A percentile compares a stretch with the other conserved stretches of the same genome.
phyloP scores from a whole-genome alignment of 257 asterid genomes.

The Solanum appendiculatum region DNA sequence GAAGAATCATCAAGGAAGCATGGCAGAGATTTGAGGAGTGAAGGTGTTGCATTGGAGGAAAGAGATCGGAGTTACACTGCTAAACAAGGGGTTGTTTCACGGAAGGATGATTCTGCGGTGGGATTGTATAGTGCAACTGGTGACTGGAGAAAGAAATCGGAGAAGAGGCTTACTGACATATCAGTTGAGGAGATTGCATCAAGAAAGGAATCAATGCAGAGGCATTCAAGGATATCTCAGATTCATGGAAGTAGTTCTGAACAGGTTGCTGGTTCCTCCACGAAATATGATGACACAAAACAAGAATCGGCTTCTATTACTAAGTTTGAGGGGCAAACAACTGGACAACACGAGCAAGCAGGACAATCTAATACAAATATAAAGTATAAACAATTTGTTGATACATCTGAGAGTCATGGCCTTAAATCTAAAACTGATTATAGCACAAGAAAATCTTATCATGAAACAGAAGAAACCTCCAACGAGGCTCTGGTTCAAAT shows the following conservation, averaged over 20 bases:
- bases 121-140: slow-evolving; percentile 24
- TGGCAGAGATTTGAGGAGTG: slow-evolving; percentile 21
- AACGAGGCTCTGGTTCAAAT: slow-evolving; percentile 22
- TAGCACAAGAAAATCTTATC: slow-evolving; percentile 21
- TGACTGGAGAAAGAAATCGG: slow-evolving; percentile 68
- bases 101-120: slow-evolving; percentile 21
- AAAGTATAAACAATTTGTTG: slow-evolving; percentile 50
- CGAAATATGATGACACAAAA: slow-evolving; percentile 28
- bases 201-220: slow-evolving; percentile 23
- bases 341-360: slow-evolving; percentile 22
- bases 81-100: slow-evolving; percentile 24
- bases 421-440: slow-evolving; percentile 22
- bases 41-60: slow-evolving; percentile 17
- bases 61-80: slow-evolving; percentile 24
- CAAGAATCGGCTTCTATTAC: slow-evolving; percentile 17
- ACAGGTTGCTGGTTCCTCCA: slow-evolving; percentile 29
- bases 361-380: slow-evolving; percentile 34
- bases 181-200: slow-evolving; percentile 37
- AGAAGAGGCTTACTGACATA: slow-evolving; percentile 69
- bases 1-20: slow-evolving; percentile 21
- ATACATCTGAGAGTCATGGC: slow-evolving; percentile 16
- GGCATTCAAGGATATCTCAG: slow-evolving; percentile 21
- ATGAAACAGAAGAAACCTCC: slow-evolving; percentile 25
- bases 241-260: slow-evolving; percentile 20
- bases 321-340: slow-evolving; percentile 23